A percentile compares a stretch with the other conserved stretches of the same genome.
These are phyloP conservation scores for Eucalyptus marginata DNA, from an alignment of 345 rosid species.

Conservation along the genomic window DNA sequence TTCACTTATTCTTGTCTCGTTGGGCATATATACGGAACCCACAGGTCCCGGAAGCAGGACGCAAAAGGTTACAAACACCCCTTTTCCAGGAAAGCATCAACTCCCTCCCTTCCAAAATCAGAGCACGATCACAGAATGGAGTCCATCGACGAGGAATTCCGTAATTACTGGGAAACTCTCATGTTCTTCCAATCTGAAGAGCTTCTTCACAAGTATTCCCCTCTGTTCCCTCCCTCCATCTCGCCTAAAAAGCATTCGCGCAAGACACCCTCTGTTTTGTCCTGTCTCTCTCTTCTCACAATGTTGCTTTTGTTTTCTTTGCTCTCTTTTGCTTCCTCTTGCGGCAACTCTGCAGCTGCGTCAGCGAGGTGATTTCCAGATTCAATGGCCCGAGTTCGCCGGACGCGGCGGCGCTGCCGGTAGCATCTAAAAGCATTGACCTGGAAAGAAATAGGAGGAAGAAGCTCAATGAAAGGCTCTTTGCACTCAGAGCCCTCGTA, in stretches of 20 bases:
- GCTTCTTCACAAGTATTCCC: neutral
- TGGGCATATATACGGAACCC: neutral
- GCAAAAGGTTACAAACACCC: neutral
- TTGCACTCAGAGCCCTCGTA: constrained; percentile 80
- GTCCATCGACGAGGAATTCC: neutral
- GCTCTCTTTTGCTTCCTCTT: neutral
- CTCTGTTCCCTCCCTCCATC: neutral
- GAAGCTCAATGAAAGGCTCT: constrained; percentile 74
- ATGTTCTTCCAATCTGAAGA: neutral
- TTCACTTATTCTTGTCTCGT: neutral
- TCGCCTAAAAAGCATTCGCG: neutral
- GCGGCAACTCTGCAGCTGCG: neutral
- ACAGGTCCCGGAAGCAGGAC: neutral
- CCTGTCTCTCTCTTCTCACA: neutral
- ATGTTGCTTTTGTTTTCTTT: neutral
- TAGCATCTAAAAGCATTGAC: constrained; percentile 63
- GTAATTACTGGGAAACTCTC: neutral
- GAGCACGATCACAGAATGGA: neutral
- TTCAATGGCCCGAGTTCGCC: constrained; percentile 84
- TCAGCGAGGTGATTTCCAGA: neutral
- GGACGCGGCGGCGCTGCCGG: constrained; percentile 57
- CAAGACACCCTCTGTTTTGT: neutral
- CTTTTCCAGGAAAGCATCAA: neutral
- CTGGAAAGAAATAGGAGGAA: constrained; percentile 78
- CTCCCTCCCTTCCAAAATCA: neutral